phyloP scores from a whole-genome alignment of 1,139 yeast genomes.

The Kodamaea sp. region DNA sequence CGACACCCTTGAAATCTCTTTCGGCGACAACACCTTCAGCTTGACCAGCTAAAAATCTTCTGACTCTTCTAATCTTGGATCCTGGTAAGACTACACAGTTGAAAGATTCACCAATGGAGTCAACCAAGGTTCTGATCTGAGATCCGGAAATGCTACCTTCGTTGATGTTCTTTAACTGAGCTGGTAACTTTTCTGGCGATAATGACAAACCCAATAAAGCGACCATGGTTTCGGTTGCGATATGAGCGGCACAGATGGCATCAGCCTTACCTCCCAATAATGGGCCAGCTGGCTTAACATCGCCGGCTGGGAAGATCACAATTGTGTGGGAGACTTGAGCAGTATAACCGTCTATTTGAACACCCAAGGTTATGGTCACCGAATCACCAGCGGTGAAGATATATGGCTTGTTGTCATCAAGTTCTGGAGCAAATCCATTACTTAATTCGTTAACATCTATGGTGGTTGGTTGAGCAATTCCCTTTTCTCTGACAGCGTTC shows the following conservation, averaged over 20 bases:
- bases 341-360: constrained; percentile 93
- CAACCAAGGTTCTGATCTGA: constrained; percentile 72
- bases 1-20: constrained; percentile 88
- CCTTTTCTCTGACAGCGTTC: constrained; percentile 69
- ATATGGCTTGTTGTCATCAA: constrained; percentile 59
- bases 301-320: constrained; percentile 73
- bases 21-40: constrained; percentile 90
- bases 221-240: constrained; percentile 82
- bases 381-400: constrained; percentile 76
- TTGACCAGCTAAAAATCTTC: constrained; percentile 95
- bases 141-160: constrained; percentile 57
- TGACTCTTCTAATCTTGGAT: constrained; percentile 83
- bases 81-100: constrained; percentile 89
- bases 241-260: constrained; percentile 83
- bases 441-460: constrained; percentile 82
- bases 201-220: constrained; percentile 73
- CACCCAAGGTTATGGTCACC: constrained; percentile 80
- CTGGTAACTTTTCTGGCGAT: constrained; percentile 73
- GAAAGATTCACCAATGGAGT: constrained; percentile 75
- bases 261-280: constrained; percentile 84
- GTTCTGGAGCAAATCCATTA: constrained; percentile 81
- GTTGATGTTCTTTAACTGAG: constrained; percentile 27
- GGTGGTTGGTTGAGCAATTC: constrained; percentile 88
- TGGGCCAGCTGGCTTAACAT: constrained; percentile 65
- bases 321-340: constrained; percentile 83